Evolutionary conservation across 2,329 filamentous ascomycete species (phyloP).

Genomic region (Exophiala calicioides): DNA sequence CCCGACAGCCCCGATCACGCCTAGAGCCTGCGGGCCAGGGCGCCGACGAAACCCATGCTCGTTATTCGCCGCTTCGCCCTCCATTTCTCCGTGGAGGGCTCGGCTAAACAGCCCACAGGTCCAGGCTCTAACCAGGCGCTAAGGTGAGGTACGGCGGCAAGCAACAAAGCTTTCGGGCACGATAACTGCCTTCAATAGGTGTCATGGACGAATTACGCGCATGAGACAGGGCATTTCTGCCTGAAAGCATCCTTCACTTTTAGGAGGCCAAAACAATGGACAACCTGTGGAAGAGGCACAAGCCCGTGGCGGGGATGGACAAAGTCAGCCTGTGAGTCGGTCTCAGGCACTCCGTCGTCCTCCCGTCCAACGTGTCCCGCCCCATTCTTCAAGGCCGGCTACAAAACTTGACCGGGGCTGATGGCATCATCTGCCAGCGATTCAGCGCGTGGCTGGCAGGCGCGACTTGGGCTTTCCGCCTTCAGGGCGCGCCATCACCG

Average conservation of each 20-base stretch:
- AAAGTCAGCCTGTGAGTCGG: too few relatives aligned
- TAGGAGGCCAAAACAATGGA: too few relatives aligned
- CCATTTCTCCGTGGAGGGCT: slow-evolving; percentile 47
- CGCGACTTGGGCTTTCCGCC: slow-evolving; percentile 9
- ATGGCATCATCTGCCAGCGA: slow-evolving; percentile 21
- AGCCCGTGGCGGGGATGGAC: too few relatives aligned
- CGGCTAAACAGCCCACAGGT: slow-evolving; percentile 4
- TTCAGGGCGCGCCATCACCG: too few relatives aligned
- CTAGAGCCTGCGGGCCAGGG: too few relatives aligned
- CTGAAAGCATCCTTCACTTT: too few relatives aligned
- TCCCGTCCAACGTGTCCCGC: background rate
- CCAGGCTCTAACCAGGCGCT: slow-evolving; percentile 15
- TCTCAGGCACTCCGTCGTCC: slow-evolving; percentile 4
- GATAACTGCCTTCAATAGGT: background rate
- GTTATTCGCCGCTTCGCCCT: slow-evolving; percentile 56
- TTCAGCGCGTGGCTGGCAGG: slow-evolving; percentile 24
- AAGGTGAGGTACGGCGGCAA: slow-evolving; percentile 21
- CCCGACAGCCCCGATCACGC: too few relatives aligned
- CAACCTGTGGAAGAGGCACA: too few relatives aligned
- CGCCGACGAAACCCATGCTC: too few relatives aligned
- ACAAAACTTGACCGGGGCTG: slow-evolving; percentile 7
- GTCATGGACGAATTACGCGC: slow-evolving; percentile 14
- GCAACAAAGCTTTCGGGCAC: slow-evolving; percentile 2
- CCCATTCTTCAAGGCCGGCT: background rate
- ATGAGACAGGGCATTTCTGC: background rate